Evolutionary conservation across 805 yeast species (phyloP).

Genomic region (Lachancea quebecensis): DNA sequence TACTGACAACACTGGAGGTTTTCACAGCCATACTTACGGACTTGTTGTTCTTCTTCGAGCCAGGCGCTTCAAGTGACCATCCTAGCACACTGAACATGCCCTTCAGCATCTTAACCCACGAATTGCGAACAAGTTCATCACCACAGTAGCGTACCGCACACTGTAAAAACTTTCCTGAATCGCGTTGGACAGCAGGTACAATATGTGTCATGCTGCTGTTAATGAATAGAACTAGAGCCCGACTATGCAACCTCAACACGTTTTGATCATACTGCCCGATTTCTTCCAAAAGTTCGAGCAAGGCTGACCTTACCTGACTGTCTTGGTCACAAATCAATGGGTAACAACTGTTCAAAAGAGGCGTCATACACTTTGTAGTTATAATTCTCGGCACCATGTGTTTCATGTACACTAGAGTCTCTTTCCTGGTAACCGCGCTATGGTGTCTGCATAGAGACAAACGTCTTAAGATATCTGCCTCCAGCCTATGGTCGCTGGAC

Average conservation of each 20-base stretch:
- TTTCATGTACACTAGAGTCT: slow-evolving; percentile 51
- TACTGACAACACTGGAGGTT: slow-evolving; percentile 10
- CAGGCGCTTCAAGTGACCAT: slow-evolving; percentile 46
- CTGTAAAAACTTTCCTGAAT: slow-evolving; percentile 61
- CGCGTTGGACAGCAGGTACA: slow-evolving; percentile 63
- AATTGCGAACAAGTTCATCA: slow-evolving; percentile 49
- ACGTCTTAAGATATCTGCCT: slow-evolving; percentile 49
- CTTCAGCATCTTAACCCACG: slow-evolving; percentile 64
- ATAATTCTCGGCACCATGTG: slow-evolving; percentile 43
- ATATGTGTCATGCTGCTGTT: slow-evolving; percentile 94
- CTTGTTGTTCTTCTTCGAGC: slow-evolving; percentile 12
- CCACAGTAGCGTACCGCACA: slow-evolving; percentile 51
- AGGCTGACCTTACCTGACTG: slow-evolving; percentile 52
- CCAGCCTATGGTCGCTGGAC: slow-evolving; percentile 19
- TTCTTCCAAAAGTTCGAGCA: slow-evolving; percentile 41
- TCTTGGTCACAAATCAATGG: slow-evolving; percentile 50
- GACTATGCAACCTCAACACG: slow-evolving; percentile 53
- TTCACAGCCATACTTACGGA: slow-evolving; percentile 20
- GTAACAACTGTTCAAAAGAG: slow-evolving; percentile 24
- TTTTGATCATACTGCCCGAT: slow-evolving; percentile 46
- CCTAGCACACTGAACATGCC: slow-evolving; percentile 65
- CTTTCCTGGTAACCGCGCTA: slow-evolving; percentile 61
- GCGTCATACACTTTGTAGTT: slow-evolving; percentile 24
- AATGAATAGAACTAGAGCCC: slow-evolving; percentile 60
- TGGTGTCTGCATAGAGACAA: slow-evolving; percentile 72